A percentile compares a stretch with the other conserved stretches of the same genome.
These are phyloP conservation scores for Prunus armeniaca DNA, from an alignment of 306 rosid genomes.

Conservation along the genomic window DNA sequence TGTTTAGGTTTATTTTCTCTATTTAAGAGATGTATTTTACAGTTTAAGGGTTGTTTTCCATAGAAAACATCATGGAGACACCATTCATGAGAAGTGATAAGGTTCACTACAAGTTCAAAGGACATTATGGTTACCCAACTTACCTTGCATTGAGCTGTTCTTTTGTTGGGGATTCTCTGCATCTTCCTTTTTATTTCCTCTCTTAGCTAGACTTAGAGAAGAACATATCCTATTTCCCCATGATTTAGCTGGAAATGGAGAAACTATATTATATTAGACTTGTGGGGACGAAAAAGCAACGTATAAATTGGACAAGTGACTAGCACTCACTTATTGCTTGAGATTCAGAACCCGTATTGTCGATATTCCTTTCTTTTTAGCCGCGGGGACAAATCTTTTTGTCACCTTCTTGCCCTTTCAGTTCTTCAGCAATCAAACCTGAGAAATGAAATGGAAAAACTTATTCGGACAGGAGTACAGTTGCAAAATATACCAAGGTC, in stretches of 20 bases:
- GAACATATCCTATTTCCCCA: background rate
- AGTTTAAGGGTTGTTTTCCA: no score
- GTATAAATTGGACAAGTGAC: background rate
- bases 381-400: background rate
- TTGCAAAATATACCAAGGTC: no score
- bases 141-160: no score
- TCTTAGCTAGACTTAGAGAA: background rate
- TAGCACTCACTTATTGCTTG: slow-evolving; percentile 2
- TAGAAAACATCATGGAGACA: no score
- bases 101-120: no score
- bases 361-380: no score
- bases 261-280: background rate
- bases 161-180: slow-evolving; percentile 12
- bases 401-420: background rate
- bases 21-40: no score
- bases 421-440: slow-evolving; percentile 15
- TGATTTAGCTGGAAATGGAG: background rate
- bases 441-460: background rate
- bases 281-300: background rate
- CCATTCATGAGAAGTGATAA: no score
- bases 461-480: background rate
- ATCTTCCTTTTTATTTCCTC: slow-evolving; percentile 1
- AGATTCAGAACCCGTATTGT: background rate
- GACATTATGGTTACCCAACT: no score
- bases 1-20: background rate